phyloP scores from a whole-genome alignment of 2,329 filamentous ascomycete genomes.

The Calonectria crousiana region DNA sequence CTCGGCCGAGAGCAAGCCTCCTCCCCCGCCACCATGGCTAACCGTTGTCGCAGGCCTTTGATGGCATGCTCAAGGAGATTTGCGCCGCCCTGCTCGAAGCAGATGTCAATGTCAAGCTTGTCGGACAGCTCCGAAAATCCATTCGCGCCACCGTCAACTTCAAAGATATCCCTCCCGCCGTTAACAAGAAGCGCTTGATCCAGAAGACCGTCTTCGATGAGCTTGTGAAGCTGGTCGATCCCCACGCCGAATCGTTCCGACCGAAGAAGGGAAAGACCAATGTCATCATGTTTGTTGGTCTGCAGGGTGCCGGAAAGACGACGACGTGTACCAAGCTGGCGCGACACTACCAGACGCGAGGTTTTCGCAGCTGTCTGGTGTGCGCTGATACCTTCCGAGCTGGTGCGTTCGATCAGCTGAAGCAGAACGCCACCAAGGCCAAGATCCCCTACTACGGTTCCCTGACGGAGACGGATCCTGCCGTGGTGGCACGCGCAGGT shows the following conservation, averaged over 20 bases:
- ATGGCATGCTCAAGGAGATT: conserved; percentile 98
- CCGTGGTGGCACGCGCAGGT: conserved; percentile 92
- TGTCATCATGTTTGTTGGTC: conserved; percentile 99
- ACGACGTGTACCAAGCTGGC: conserved; percentile 98
- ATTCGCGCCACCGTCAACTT: conserved; percentile 95
- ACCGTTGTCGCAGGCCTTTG: conserved; percentile 77
- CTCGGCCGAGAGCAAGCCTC: conserved; percentile 5
- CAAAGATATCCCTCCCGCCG: conserved; percentile 88
- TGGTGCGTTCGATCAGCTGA: conserved; percentile 97
- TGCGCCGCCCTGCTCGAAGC: conserved; percentile 95
- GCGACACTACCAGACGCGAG: conserved; percentile 91
- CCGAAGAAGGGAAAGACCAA: conserved; percentile 96
- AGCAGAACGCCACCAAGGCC: conserved; percentile 98
- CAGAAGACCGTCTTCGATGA: conserved; percentile 99
- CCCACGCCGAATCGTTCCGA: conserved; percentile 94
- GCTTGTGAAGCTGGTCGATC: conserved; percentile 94
- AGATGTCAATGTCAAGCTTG: conserved; percentile 96
- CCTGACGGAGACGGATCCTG: conserved; percentile 94
- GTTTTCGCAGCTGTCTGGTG: conserved; percentile 92
- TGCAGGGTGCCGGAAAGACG: conserved; percentile 98
- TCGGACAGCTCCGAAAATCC: conserved; percentile 90
- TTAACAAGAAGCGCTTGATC: conserved; percentile 98
- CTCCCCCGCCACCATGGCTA: conserved; percentile 30
- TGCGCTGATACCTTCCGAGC: conserved; percentile 99
- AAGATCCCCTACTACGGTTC: conserved; percentile 99